phyloP scores from a whole-genome alignment of 306 rosid genomes.

The Acacia confusa region DNA sequence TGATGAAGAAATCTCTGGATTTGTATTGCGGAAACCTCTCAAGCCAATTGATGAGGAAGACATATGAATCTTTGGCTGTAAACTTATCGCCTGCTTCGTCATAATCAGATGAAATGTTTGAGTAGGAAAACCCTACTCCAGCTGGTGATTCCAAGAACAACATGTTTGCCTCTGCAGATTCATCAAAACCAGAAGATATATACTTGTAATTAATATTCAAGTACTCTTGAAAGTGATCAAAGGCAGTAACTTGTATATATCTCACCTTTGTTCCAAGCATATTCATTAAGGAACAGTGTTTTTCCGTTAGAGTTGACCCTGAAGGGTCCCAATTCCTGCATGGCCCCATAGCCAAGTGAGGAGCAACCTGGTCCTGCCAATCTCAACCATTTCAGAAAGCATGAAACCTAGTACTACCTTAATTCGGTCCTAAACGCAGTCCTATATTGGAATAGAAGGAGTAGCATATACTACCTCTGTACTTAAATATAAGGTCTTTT shows the following conservation, averaged over 20 bases:
- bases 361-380: slow-evolving; percentile 56
- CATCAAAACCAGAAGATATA: neutral
- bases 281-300: slow-evolving; percentile 39
- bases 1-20: neutral
- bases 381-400: neutral
- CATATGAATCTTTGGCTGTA: neutral
- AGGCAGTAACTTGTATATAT: neutral
- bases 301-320: slow-evolving; percentile 48
- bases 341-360: slow-evolving; percentile 58
- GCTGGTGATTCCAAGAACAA: neutral
- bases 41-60: neutral
- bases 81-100: neutral
- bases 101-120: neutral
- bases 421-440: too few relatives aligned
- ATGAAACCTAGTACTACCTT: neutral
- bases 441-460: too few relatives aligned
- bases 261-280: slow-evolving; percentile 53
- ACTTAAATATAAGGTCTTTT: too few relatives aligned
- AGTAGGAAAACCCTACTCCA: neutral
- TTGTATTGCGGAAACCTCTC: neutral
- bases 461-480: too few relatives aligned
- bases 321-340: slow-evolving; percentile 68
- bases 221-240: neutral
- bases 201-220: neutral
- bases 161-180: slow-evolving; percentile 19